phyloP scores from a whole-genome alignment of 495 filamentous ascomycete species.

The Chaetomidium leptoderma region DNA sequence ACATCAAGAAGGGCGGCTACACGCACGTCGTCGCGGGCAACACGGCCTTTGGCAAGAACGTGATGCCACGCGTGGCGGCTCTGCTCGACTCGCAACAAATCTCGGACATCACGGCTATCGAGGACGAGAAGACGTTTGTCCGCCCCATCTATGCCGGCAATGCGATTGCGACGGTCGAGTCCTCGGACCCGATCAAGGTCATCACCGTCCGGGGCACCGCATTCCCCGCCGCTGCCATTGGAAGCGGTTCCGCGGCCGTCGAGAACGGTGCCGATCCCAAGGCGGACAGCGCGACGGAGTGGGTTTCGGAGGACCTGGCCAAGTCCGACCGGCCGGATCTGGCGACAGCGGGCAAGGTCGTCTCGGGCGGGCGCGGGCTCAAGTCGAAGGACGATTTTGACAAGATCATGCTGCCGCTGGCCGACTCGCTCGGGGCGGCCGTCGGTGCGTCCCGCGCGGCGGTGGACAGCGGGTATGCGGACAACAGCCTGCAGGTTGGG shows the following conservation, averaged over 20 bases:
- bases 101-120: conserved; percentile 81
- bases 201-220: conserved; percentile 91
- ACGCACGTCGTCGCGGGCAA: conserved; percentile 87
- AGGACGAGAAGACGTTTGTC: conserved; percentile 91
- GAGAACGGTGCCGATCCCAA: conserved; percentile 72
- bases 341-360: conserved; percentile 78
- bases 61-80: conserved; percentile 93
- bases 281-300: conserved; percentile 65
- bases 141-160: conserved; percentile 98
- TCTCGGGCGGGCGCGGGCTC: conserved; percentile 89
- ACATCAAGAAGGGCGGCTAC: conserved; percentile 88
- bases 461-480: conserved; percentile 97
- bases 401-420: conserved; percentile 80
- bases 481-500: conserved; percentile 96
- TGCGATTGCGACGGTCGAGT: conserved; percentile 94
- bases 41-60: conserved; percentile 94
- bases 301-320: conserved; percentile 89
- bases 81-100: conserved; percentile 89
- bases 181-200: conserved; percentile 76
- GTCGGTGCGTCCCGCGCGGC: conserved; percentile 92
- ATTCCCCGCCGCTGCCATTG: conserved; percentile 60
- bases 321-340: conserved; percentile 95
- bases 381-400: conserved; percentile 99
- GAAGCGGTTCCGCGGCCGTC: conserved; percentile 52
- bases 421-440: conserved; percentile 86